A percentile compares a stretch with the other conserved stretches of the same genome.
These are phyloP conservation scores for Suillus luteus DNA, from an alignment of 768 basidiomycete genomes.

Conservation along the genomic window DNA sequence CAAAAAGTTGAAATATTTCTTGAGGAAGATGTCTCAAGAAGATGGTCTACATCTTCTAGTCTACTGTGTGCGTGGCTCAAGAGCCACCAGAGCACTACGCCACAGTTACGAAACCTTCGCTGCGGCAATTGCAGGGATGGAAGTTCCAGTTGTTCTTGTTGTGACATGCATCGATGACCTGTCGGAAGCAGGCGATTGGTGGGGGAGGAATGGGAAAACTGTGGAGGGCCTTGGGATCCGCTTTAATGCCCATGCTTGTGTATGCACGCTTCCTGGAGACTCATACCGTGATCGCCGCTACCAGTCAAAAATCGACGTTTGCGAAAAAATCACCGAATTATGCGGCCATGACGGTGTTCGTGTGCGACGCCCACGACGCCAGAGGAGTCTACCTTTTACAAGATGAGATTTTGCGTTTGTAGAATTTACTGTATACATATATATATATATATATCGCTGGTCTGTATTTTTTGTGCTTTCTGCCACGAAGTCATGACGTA, in stretches of 20 bases:
- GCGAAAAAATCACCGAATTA: constrained; percentile 2
- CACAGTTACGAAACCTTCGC: constrained; percentile 29
- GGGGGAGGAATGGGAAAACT: constrained; percentile 26
- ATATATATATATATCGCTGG: not conserved
- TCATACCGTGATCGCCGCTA: constrained; percentile 6
- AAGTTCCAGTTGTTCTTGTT: constrained; percentile 39
- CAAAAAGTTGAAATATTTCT: constrained; percentile 30
- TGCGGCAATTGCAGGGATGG: constrained; percentile 32
- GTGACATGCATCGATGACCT: constrained; percentile 41
- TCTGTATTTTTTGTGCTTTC: not conserved
- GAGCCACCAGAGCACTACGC: constrained; percentile 18
- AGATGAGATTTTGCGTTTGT: not conserved
- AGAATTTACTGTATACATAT: not conserved
- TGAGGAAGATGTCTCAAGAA: constrained; percentile 35
- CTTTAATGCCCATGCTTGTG: constrained; percentile 33
- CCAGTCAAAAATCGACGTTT: constrained; percentile 2
- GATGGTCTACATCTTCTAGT: constrained; percentile 28
- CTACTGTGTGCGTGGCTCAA: constrained; percentile 23
- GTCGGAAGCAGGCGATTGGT: constrained; percentile 33
- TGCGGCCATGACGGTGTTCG: constrained; percentile 1
- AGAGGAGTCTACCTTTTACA: not conserved
- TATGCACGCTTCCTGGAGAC: constrained; percentile 12
- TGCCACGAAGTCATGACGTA: not conserved
- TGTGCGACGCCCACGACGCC: not conserved
- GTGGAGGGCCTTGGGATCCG: constrained; percentile 22